Conservation (phyloP, 78 protist genomes). For the Monosiga brevicollis region DNA sequence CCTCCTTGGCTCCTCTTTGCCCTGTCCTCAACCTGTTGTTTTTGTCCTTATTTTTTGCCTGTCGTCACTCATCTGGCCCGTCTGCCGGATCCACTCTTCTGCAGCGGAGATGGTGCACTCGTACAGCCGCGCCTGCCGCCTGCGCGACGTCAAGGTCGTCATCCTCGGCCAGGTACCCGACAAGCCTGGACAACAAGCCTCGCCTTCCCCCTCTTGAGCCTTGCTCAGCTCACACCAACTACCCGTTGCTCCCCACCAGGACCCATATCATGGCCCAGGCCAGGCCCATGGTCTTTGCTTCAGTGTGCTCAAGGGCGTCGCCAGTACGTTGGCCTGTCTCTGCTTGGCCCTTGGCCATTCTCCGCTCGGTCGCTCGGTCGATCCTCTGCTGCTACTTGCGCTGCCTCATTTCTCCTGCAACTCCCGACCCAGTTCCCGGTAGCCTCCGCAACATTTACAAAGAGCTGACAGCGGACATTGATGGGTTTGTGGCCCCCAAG, state of each 20-base stretch:
- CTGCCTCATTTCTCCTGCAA: background rate
- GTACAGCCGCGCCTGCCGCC: conserved; percentile 5
- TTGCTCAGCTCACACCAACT: no score
- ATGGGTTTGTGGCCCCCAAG: background rate
- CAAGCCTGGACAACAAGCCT: background rate
- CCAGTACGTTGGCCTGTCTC: background rate
- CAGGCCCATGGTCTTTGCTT: conserved; percentile 86
- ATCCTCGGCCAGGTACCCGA: conserved; percentile 3
- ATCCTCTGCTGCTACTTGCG: background rate
- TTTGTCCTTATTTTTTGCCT: no score
- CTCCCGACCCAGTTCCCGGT: background rate
- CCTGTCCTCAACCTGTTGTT: no score
- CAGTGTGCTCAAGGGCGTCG: conserved; percentile 45
- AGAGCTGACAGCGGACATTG: conserved; percentile 11
- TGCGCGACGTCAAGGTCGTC: conserved; percentile 19
- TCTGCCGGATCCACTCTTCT: no score
- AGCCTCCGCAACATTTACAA: conserved; percentile 14
- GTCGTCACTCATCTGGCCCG: no score
- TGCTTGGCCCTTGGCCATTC: conserved; percentile 31
- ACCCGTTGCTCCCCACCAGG: conserved; percentile 17
- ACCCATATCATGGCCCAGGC: conserved; percentile 62
- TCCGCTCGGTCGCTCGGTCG: background rate
- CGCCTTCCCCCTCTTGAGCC: background rate
- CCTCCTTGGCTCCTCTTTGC: no score
- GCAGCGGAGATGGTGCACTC: background rate